These are phyloP conservation scores for Amphirosellinia nigrospora DNA, from an alignment of 495 filamentous ascomycete genomes.

Conservation along the genomic window DNA sequence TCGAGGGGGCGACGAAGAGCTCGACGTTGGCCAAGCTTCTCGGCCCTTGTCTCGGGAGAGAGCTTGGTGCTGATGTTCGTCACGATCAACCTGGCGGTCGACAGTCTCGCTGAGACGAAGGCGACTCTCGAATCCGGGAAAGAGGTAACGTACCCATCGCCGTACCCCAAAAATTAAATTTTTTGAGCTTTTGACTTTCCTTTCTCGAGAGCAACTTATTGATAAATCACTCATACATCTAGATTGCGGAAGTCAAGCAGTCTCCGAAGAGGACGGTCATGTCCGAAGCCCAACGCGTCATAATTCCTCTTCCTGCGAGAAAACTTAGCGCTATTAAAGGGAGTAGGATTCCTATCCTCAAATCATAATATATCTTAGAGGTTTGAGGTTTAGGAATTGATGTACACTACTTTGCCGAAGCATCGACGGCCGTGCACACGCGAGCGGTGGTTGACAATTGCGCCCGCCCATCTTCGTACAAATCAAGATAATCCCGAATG, in stretches of 20 bases:
- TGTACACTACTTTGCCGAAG: not conserved
- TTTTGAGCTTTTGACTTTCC: no score
- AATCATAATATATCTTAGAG: not conserved
- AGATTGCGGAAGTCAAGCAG: conserved; percentile 11
- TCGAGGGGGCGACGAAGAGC: conserved; percentile 16
- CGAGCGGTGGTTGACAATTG: not conserved
- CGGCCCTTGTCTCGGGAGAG: conserved; percentile 91
- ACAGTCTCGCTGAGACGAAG: conserved; percentile 85
- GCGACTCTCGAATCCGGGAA: conserved; percentile 92
- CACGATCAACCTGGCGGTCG: conserved; percentile 89
- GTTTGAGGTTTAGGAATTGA: not conserved
- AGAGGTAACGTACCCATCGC: conserved; percentile 52
- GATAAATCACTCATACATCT: not conserved
- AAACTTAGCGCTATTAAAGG: not conserved
- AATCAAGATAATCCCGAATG: not conserved
- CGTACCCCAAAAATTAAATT: no score
- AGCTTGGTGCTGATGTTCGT: conserved; percentile 98
- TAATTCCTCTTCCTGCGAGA: not conserved
- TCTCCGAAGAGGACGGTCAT: not conserved
- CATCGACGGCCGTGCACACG: not conserved
- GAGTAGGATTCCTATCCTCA: not conserved
- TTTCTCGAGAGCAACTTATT: not conserved
- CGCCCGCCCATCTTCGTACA: not conserved
- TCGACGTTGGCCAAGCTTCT: conserved; percentile 65
- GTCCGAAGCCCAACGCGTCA: not conserved